A percentile compares a stretch with the other conserved stretches of the same genome.
phyloP scores from a whole-genome alignment of 768 basidiomycete genomes.

The Nevesoporus exiguus region DNA sequence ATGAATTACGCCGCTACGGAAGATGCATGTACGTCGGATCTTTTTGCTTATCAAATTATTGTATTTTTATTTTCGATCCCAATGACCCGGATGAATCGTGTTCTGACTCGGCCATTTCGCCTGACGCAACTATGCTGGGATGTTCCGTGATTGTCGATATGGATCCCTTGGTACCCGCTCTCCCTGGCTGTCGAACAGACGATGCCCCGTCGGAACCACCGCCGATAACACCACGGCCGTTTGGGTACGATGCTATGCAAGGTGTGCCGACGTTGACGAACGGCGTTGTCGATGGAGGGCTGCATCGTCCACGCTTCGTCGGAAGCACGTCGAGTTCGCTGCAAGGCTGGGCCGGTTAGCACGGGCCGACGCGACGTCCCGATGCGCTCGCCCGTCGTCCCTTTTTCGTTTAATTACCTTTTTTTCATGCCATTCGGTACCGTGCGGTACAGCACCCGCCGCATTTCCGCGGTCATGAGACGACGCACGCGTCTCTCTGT shows the following conservation, averaged over 20 bases:
- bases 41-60: background rate
- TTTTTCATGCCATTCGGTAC: background rate
- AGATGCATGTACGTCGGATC: conserved; percentile 28
- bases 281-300: conserved; percentile 5
- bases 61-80: conserved; percentile 1
- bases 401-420: background rate
- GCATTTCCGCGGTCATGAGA: background rate
- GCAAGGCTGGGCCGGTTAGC: conserved; percentile 29
- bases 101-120: background rate
- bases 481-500: background rate
- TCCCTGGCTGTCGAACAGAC: background rate
- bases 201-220: conserved; percentile 8
- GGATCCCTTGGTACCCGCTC: too few relatives aligned
- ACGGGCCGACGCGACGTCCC: background rate
- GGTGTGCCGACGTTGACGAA: conserved; percentile 2
- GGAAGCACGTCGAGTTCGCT: conserved; percentile 26
- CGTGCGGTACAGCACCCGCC: background rate
- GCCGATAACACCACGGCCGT: conserved; percentile 2
- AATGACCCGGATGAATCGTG: conserved; percentile 1
- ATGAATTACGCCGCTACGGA: conserved; percentile 18
- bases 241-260: conserved; percentile 12
- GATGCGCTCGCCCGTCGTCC: background rate
- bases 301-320: conserved; percentile 8
- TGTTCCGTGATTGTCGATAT: conserved; percentile 9
- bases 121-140: background rate